These are phyloP conservation scores for Pythium brassicae DNA, from an alignment of 352 stramenopile species.

Conservation along the genomic window DNA sequence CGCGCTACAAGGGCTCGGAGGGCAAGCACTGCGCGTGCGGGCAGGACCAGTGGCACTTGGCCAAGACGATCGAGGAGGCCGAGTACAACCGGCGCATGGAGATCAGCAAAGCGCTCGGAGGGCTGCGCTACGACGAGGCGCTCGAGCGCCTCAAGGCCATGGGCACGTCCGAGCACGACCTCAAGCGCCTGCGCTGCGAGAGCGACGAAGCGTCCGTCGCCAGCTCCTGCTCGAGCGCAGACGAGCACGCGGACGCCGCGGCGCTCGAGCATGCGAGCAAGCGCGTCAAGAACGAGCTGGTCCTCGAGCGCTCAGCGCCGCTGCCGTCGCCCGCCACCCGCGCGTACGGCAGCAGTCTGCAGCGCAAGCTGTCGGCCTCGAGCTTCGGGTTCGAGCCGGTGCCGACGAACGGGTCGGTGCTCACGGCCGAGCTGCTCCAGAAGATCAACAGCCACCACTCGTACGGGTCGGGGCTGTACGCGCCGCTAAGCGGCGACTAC, in stretches of 20 bases:
- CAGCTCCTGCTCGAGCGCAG: conserved; percentile 17
- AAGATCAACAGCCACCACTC: conserved; percentile 16
- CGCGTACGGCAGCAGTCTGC: conserved; percentile 17
- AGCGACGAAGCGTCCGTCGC: conserved; percentile 26
- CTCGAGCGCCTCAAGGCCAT: conserved; percentile 56
- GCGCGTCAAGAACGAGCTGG: conserved; percentile 17
- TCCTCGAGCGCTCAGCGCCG: conserved; percentile 13
- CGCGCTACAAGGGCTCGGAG: conserved; percentile 74
- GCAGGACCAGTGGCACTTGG: conserved; percentile 79
- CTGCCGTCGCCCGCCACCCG: conserved; percentile 20
- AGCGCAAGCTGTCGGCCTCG: conserved; percentile 1
- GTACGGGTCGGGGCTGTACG: conserved; percentile 26
- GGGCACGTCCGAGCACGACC: conserved; percentile 54
- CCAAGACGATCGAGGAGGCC: conserved; percentile 74
- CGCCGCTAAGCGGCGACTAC: conserved; percentile 23
- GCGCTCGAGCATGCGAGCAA: conserved; percentile 1
- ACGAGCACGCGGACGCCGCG: conserved; percentile 1
- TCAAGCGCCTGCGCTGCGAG: conserved; percentile 39
- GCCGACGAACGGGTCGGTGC: background rate
- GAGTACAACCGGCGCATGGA: conserved; percentile 85
- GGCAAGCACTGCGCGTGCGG: conserved; percentile 80
- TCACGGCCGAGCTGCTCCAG: conserved; percentile 15
- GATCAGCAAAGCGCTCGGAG: conserved; percentile 74
- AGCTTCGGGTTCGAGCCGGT: conserved; percentile 12
- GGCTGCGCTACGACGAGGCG: conserved; percentile 81